A percentile compares a stretch with the other conserved stretches of the same genome.
These are phyloP conservation scores for Lunularia cruciata DNA, from an alignment of 225 moss, liverwort and hornwort species.

Conservation along the genomic window DNA sequence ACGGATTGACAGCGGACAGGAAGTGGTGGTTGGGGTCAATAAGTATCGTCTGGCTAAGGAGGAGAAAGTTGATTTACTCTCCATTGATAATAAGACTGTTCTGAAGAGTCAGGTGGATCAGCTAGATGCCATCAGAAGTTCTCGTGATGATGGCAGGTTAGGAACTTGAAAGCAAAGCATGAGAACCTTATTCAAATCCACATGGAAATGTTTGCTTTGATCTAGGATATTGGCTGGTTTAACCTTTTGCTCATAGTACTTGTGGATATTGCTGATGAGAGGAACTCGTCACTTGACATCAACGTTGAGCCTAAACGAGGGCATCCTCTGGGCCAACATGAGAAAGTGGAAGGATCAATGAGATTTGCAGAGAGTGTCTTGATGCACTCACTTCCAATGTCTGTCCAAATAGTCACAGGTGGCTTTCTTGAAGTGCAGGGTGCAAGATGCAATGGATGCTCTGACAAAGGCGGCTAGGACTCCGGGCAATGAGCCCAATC, in stretches of 20 bases:
- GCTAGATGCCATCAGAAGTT: conserved; percentile 21
- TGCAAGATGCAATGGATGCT: conserved; percentile 39
- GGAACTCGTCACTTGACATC: too few relatives aligned
- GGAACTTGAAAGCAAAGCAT: not conserved
- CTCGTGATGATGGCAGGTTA: conserved; percentile 33
- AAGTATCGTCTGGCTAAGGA: conserved; percentile 30
- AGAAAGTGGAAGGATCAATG: too few relatives aligned
- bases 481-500: conserved; percentile 32
- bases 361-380: too few relatives aligned
- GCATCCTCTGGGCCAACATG: too few relatives aligned
- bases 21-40: conserved; percentile 39
- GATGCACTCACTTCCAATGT: too few relatives aligned
- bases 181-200: not conserved
- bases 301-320: too few relatives aligned
- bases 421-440: conserved; percentile 24
- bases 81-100: conserved; percentile 30
- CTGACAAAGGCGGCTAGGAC: conserved; percentile 37
- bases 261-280: too few relatives aligned
- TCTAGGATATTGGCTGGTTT: too few relatives aligned
- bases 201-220: too few relatives aligned
- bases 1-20: conserved; percentile 37
- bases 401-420: not conserved
- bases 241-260: too few relatives aligned
- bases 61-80: conserved; percentile 26
- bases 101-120: conserved; percentile 28